Percentiles rank a stretch among this genome's conserved stretches.
These are phyloP conservation scores for Phytopythium aichiense DNA, from an alignment of 352 stramenopile species.

Conservation along the genomic window DNA sequence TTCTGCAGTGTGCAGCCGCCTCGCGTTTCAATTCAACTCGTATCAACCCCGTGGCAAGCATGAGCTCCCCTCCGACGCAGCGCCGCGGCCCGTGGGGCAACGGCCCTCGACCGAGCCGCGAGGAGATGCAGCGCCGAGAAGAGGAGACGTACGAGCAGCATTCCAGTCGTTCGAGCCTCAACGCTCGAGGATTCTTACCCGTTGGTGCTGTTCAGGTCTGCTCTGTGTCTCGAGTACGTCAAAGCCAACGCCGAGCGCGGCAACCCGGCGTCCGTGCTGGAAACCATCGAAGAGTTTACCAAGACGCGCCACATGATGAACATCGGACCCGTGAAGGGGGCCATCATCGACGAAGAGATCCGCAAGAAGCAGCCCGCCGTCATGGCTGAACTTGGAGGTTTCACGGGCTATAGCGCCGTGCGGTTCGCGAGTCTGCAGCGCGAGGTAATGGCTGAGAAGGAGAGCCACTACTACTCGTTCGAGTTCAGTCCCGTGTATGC, in stretches of 20 bases:
- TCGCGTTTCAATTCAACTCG: background rate
- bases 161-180: background rate
- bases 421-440: constrained; percentile 36
- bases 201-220: constrained; percentile 1
- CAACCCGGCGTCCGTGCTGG: constrained; percentile 28
- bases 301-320: constrained; percentile 35
- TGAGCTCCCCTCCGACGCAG: constrained; percentile 1
- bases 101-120: constrained; percentile 8
- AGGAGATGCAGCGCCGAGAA: constrained; percentile 9
- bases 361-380: constrained; percentile 24
- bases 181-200: background rate
- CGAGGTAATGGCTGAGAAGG: constrained; percentile 17
- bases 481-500: constrained; percentile 36
- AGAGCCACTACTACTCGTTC: constrained; percentile 44
- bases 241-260: constrained; percentile 24
- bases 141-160: constrained; percentile 4
- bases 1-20: background rate
- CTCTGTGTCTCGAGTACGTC: constrained; percentile 30
- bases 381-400: constrained; percentile 41
- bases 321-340: constrained; percentile 9
- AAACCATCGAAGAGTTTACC: constrained; percentile 29
- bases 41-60: background rate
- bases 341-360: constrained; percentile 28
- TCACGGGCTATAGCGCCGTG: constrained; percentile 42
- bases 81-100: constrained; percentile 10